A percentile compares a stretch with the other conserved stretches of the same genome.
Conservation (phyloP, 768 basidiomycete species). For the Tulasnella sp. region DNA sequence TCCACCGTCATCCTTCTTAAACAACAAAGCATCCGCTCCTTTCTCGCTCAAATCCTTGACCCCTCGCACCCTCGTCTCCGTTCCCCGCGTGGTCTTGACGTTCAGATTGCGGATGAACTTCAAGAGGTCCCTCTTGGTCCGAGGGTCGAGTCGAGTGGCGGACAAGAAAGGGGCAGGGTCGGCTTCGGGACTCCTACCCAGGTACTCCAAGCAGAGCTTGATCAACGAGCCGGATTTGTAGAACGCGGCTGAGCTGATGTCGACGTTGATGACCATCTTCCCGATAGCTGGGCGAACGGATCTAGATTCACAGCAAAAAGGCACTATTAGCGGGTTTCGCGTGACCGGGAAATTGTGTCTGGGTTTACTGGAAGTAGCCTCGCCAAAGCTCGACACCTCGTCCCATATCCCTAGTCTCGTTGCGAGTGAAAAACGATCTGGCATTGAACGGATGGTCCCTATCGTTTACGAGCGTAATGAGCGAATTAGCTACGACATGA, state of each 20-base stretch:
- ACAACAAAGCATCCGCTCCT: conserved; percentile 48
- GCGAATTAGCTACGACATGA: not conserved
- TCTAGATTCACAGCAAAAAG: conserved; percentile 14
- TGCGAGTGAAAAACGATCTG: conserved; percentile 62
- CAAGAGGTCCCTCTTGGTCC: conserved; percentile 5
- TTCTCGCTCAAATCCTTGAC: conserved; percentile 51
- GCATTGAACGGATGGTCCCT: conserved; percentile 59
- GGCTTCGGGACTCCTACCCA: conserved; percentile 35
- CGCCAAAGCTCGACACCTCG: conserved; percentile 63
- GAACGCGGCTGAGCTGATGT: conserved; percentile 71
- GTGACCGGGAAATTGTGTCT: not conserved
- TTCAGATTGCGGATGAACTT: conserved; percentile 20
- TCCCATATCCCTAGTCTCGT: conserved; percentile 44
- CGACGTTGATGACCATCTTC: conserved; percentile 62
- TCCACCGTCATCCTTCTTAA: conserved; percentile 51
- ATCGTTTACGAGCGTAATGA: not conserved
- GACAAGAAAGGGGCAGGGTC: conserved; percentile 27
- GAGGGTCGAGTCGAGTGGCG: conserved; percentile 26
- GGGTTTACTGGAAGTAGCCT: conserved; percentile 58
- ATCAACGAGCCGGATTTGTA: conserved; percentile 50
- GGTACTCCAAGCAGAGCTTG: conserved; percentile 49
- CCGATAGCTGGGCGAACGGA: conserved; percentile 62
- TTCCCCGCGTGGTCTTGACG: conserved; percentile 7
- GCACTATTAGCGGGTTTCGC: not conserved
- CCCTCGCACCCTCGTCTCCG: conserved; percentile 38